phyloP scores from a whole-genome alignment of 805 yeast species.

The Cephaloascus albidus region DNA sequence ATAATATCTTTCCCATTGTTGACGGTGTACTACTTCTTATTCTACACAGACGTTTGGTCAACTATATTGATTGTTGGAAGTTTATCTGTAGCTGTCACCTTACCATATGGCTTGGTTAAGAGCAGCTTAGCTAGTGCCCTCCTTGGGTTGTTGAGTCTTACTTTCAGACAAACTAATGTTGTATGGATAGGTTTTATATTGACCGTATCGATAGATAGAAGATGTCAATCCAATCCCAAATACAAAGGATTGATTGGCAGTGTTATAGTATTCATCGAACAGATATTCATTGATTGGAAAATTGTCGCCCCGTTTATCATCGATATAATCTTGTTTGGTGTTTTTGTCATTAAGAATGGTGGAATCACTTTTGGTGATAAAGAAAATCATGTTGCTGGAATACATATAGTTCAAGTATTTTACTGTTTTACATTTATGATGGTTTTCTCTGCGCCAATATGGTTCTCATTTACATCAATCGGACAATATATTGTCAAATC shows the following conservation, averaged over 20 bases:
- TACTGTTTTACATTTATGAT: constrained; percentile 63
- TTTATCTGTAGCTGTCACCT: constrained; percentile 33
- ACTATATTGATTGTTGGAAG: constrained; percentile 55
- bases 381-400: constrained; percentile 62
- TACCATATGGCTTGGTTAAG: constrained; percentile 7
- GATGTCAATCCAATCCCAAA: constrained; percentile 11
- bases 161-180: constrained; percentile 86
- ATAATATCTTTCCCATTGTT: constrained; percentile 56
- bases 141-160: constrained; percentile 52
- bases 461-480: constrained; percentile 42
- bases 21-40: constrained; percentile 63
- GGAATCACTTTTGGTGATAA: constrained; percentile 92
- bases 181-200: constrained; percentile 69
- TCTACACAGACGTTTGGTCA: constrained; percentile 94
- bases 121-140: constrained; percentile 34
- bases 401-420: constrained; percentile 74
- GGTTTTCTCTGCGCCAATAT: constrained; percentile 64
- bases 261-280: constrained; percentile 6
- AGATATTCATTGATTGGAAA: constrained; percentile 10
- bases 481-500: background rate
- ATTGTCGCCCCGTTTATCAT: constrained; percentile 37
- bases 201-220: constrained; percentile 42
- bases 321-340: constrained; percentile 43
- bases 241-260: constrained; percentile 2
- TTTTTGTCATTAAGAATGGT: constrained; percentile 58